Evolutionary conservation across 2,329 filamentous ascomycete species (phyloP).

Genomic region (Intubia oerlemansii): DNA sequence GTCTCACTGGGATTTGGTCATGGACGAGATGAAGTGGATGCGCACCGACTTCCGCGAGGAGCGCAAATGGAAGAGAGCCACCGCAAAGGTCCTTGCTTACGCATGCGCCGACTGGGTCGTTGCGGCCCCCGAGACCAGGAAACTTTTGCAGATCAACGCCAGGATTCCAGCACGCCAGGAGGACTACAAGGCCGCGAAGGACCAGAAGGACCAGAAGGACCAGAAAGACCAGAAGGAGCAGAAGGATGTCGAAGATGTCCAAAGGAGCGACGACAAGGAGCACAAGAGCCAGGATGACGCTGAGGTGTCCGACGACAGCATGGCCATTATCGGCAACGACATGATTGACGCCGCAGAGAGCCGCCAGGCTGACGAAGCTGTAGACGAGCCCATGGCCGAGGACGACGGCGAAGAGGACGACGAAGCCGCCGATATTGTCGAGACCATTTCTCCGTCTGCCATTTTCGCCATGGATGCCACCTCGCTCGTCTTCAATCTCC

Average conservation of each 20-base stretch:
- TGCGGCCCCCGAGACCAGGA: constrained; percentile 39
- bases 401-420: constrained; percentile 15
- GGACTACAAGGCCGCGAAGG: too few relatives aligned
- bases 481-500: constrained; percentile 60
- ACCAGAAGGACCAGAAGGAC: background rate
- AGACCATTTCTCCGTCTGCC: constrained; percentile 46
- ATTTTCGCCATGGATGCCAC: constrained; percentile 69
- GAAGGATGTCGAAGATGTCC: too few relatives aligned
- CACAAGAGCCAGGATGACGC: background rate
- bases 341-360: constrained; percentile 7
- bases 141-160: constrained; percentile 44
- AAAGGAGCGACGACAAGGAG: too few relatives aligned
- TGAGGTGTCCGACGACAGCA: constrained; percentile 4
- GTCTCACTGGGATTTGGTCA: constrained; percentile 66
- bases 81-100: constrained; percentile 58
- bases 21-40: constrained; percentile 96
- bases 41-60: constrained; percentile 89
- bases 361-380: background rate
- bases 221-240: background rate
- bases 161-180: too few relatives aligned
- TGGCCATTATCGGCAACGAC: constrained; percentile 7
- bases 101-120: constrained; percentile 70
- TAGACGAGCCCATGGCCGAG: constrained; percentile 16
- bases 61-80: constrained; percentile 74
- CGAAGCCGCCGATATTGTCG: constrained; percentile 10